Base-by-base conservation (phyloP, 352 stramenopile genomes). In the Globisporangium perplexum region DNA sequence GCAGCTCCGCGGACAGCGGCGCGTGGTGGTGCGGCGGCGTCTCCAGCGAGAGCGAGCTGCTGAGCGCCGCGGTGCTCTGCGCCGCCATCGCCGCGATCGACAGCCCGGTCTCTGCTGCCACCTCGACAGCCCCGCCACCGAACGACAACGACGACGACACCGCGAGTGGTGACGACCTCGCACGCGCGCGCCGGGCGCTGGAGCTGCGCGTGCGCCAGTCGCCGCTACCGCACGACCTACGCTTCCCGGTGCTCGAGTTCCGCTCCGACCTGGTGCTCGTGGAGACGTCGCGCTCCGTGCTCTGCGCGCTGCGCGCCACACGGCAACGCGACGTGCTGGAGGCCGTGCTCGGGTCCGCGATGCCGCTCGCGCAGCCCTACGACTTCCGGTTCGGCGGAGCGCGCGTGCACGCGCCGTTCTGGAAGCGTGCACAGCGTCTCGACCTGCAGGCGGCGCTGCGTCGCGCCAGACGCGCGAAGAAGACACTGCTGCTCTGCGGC, bases 341-440 rank as follows among this genome's bases (percentile, higher is more conserved):
- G 31, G 69, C 81, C 0, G 71, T 94, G 20, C 60, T 90, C 14
- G 74, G 79, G n/a, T 90, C 81, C 22, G 70, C 82, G 4, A 55
- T 86, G 45, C 77, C 79, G 35, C 55, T 92, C 23, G 68, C 68
- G 7, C 69, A 86, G 46, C 82, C 83, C 23, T 88, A 77, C 18
- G 69, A 78, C 18, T 85, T 86, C 30, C 72, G 82, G 35, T 93
- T 89, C 42, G 84, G 76, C 33, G 84, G 82, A 18, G 79, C 79
- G 17, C 70, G 78, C 26, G 79, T 94, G 53, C 84, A 94, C 49
- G 59, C 74, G 53, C 78, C 84, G 22, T 93, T 94, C 58, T 89
- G 82, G 79, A 86, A 75, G 55, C 65, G 77, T 50, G 74, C 73
- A 14, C 66, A 84, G 60, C 72, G 72, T 49, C 59, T 94, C 18